Evolutionary conservation across 1,284 basidiomycete species (phyloP), one percentile per base, ranked within the genome.

Genomic region (Melampsora abietis-canadensis): DNA sequence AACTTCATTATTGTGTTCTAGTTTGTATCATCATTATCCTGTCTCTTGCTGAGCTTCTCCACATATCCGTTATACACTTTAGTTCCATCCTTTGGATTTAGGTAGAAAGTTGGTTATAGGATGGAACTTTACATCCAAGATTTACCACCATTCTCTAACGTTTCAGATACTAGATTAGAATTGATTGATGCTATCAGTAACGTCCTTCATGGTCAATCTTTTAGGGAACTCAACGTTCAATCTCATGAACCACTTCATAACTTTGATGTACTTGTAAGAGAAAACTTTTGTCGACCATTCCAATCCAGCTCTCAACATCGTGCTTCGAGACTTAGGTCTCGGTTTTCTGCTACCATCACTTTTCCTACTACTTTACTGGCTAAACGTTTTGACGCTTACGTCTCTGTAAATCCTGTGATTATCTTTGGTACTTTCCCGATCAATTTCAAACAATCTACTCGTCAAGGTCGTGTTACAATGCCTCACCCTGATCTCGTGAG

Each of bases 141-240:
- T 31, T n/a, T 62, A 30, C 60, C 60, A 30, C n/a, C 19, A 10
- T n/a, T 21, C 30, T 62, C 60, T 12, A 19, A 30, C 5, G 7
- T 62, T 24, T n/a, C 27, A 12, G 30, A 62, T 62, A 62, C 30
- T 37, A 62, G 34, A 37, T 37, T 62, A 24, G 60, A 62, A 62
- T 37, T 62, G n/a, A 62, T 62, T 15, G 34, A 62, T 34, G 19
- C 27, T 4, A 31, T 62, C 30, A 31, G 30, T 37, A 62, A 37
- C 30, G 60, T 62, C 17, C 19, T 62, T 17, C 60, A 62, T 62
- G 21, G 30, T 31, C 7, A 30, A 31, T 4, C 30, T 31, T 62
- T 62, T 62, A 57, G 27, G 27, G 14, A 21, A 21, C n/a, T 30
- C 2, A 15, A 37, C 31, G 21, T 62, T 37, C 19, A 30, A 62